Conservation (phyloP, 2,329 filamentous ascomycete species). For the Nakataea oryzae region DNA sequence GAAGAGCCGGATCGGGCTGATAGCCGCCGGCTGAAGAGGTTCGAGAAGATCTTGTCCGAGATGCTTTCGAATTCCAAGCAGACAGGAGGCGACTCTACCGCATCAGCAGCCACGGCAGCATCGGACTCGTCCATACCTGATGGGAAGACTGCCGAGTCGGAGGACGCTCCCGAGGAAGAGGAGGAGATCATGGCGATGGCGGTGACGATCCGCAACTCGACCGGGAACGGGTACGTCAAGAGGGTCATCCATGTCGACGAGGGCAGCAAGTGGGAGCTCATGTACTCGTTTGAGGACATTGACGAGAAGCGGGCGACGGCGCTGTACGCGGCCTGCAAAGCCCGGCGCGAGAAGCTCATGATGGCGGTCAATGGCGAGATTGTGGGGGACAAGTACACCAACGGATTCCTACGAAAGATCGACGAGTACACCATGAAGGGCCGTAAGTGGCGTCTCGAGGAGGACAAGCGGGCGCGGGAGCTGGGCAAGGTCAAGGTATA, state of each 20-base stretch:
- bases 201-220: conserved; percentile 42
- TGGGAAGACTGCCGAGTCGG: neutral
- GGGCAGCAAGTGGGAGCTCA: conserved; percentile 54
- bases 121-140: neutral
- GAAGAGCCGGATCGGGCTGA: neutral
- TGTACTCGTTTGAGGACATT: conserved; percentile 66
- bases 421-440: neutral
- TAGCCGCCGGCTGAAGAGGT: conserved; percentile 27
- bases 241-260: conserved; percentile 43
- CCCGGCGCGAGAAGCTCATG: conserved; percentile 6
- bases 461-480: conserved; percentile 32
- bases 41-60: conserved; percentile 40
- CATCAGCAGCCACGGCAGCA: neutral
- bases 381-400: neutral
- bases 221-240: conserved; percentile 53
- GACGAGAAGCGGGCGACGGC: conserved; percentile 6
- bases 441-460: neutral
- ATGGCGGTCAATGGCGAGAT: neutral
- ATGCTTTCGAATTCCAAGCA: conserved; percentile 28
- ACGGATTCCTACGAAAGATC: neutral
- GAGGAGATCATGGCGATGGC: conserved; percentile 18
- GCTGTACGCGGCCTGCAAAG: conserved; percentile 9
- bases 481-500: conserved; percentile 34
- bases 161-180: neutral
- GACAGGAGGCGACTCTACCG: neutral